Evolutionary conservation across 2,329 filamentous ascomycete genomes (phyloP).

Genomic region (Paramyrothecium sp.): DNA sequence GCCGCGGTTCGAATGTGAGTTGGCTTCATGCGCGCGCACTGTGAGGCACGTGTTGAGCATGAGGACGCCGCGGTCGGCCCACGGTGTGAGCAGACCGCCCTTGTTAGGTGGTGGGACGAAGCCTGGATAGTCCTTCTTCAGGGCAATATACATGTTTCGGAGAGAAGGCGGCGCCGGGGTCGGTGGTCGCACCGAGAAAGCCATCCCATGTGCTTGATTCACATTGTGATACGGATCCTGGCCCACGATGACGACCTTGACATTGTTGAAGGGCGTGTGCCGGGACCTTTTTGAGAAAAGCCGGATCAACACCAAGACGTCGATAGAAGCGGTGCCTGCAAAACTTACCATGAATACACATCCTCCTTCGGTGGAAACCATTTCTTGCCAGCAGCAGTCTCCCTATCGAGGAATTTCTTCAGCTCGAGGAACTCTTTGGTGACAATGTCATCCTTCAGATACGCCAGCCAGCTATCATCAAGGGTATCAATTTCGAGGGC

Average conservation of each 20-base stretch:
- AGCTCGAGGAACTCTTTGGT: constrained; percentile 79
- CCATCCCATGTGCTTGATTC: constrained; percentile 94
- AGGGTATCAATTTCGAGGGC: constrained; percentile 90
- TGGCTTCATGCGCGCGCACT: constrained; percentile 84
- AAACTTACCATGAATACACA: constrained; percentile 83
- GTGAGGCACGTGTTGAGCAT: constrained; percentile 95
- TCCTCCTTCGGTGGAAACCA: constrained; percentile 87
- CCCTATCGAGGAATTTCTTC: constrained; percentile 82
- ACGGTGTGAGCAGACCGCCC: constrained; percentile 82
- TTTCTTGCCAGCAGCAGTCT: constrained; percentile 70
- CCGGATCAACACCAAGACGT: background rate
- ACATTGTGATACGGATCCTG: constrained; percentile 97
- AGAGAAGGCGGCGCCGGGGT: constrained; percentile 87
- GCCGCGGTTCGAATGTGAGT: constrained; percentile 79
- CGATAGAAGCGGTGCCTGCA: constrained; percentile 16
- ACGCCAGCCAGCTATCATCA: constrained; percentile 85
- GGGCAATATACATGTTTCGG: constrained; percentile 86
- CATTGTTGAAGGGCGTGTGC: constrained; percentile 81
- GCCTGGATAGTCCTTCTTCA: constrained; percentile 83
- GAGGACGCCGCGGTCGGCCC: constrained; percentile 90
- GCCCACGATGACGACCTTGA: constrained; percentile 91
- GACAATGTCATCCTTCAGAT: constrained; percentile 82
- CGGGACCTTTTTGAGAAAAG: constrained; percentile 71
- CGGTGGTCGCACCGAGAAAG: constrained; percentile 90
- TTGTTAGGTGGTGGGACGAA: constrained; percentile 75